Evolutionary conservation across 768 basidiomycete genomes (phyloP).

Genomic region (Xanthoconium purpureum): DNA sequence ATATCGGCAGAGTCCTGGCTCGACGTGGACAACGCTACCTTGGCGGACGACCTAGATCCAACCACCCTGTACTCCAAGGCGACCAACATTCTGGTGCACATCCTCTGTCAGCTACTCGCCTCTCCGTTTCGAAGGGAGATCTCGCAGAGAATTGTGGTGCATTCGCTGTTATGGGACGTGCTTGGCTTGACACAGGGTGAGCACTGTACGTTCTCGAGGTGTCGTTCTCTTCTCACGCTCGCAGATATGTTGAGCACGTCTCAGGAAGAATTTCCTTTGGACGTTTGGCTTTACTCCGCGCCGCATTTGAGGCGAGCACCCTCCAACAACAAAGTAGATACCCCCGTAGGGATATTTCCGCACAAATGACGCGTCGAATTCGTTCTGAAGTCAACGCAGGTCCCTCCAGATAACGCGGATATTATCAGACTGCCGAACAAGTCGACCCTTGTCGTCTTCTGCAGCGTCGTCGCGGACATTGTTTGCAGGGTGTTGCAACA

Average conservation of each 20-base stretch:
- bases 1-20: slow-evolving; percentile 58
- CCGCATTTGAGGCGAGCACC: slow-evolving; percentile 35
- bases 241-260: slow-evolving; percentile 36
- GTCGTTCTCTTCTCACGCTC: slow-evolving; percentile 7
- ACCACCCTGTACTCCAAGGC: slow-evolving; percentile 47
- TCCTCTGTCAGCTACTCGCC: slow-evolving; percentile 39
- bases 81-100: slow-evolving; percentile 38
- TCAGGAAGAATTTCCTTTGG: slow-evolving; percentile 36
- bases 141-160: slow-evolving; percentile 17
- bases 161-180: slow-evolving; percentile 21
- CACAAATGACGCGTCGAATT: neutral
- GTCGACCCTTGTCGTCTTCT: slow-evolving; percentile 44
- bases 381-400: slow-evolving; percentile 28
- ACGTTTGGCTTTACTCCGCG: slow-evolving; percentile 40
- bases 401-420: slow-evolving; percentile 33
- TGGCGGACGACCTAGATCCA: slow-evolving; percentile 45
- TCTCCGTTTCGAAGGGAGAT: slow-evolving; percentile 21
- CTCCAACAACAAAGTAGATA: slow-evolving; percentile 32
- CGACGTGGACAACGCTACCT: slow-evolving; percentile 39
- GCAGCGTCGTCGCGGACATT: slow-evolving; percentile 45
- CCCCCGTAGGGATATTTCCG: slow-evolving; percentile 28
- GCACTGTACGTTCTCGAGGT: neutral
- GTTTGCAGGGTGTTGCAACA: slow-evolving; percentile 42
- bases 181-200: slow-evolving; percentile 14
- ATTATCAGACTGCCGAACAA: slow-evolving; percentile 37